Evolutionary conservation across 768 basidiomycete species (phyloP).

Genomic region (Royoungia palumana): DNA sequence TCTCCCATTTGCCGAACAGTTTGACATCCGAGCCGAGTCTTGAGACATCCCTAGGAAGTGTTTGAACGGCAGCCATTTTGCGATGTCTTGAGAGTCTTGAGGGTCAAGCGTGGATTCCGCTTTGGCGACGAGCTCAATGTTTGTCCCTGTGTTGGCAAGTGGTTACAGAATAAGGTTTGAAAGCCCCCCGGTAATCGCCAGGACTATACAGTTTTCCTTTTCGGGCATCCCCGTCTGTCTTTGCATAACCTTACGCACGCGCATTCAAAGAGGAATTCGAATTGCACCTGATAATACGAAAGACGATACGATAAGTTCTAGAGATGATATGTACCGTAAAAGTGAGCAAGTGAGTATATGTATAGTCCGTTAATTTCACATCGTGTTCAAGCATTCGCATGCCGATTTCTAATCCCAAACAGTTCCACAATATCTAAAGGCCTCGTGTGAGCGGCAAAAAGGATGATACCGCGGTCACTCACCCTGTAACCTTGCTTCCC

Average conservation of each 20-base stretch:
- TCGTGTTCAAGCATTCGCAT: background rate
- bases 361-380: background rate
- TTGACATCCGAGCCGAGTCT: constrained; percentile 84
- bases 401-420: constrained; percentile 42
- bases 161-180: constrained; percentile 25
- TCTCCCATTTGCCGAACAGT: constrained; percentile 99
- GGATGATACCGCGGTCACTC: constrained; percentile 8
- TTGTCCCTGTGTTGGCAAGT: constrained; percentile 14
- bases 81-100: constrained; percentile 34
- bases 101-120: constrained; percentile 12
- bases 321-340: constrained; percentile 11
- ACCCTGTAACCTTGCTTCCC: constrained; percentile 83
- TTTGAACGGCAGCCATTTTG: constrained; percentile 63
- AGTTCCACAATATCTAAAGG: constrained; percentile 56
- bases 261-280: background rate
- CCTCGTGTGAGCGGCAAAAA: background rate
- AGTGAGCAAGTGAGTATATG: background rate
- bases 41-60: constrained; percentile 81
- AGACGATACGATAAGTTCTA: constrained; percentile 5
- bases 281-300: constrained; percentile 8
- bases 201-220: constrained; percentile 29
- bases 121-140: constrained; percentile 25
- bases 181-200: constrained; percentile 19
- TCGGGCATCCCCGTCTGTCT: background rate
- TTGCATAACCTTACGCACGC: too few relatives aligned